Evolutionary conservation across 139 green algal genomes (phyloP).

Genomic region (Medakamo hakoo): DNA sequence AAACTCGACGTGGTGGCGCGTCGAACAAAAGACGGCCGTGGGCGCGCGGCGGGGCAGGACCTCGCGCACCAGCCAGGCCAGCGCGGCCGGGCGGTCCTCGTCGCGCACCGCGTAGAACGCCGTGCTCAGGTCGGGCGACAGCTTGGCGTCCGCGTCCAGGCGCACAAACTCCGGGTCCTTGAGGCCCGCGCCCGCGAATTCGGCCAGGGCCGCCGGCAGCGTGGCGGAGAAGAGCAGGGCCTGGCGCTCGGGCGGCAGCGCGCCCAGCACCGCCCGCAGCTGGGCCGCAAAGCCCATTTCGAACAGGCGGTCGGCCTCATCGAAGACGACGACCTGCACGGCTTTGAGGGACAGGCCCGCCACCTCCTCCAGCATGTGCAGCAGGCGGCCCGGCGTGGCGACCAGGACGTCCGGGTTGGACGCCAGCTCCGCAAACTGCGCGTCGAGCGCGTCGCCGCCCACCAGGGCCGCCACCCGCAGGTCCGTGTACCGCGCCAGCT

Average conservation of each 20-base stretch:
- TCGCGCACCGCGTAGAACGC: conserved; percentile 63
- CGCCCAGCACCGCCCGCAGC: conserved; percentile 34
- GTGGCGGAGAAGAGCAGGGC: conserved; percentile 93
- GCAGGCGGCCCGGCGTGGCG: conserved; percentile 79
- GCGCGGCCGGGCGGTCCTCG: conserved; percentile 78
- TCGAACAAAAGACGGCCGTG: conserved; percentile 80
- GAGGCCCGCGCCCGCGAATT: conserved; percentile 83
- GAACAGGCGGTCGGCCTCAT: conserved; percentile 94
- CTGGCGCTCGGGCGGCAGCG: conserved; percentile 54
- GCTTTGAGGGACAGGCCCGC: conserved; percentile 44
- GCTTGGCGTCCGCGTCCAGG: conserved; percentile 78
- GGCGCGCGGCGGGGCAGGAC: conserved; percentile 45
- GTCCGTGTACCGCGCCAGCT: conserved; percentile 59
- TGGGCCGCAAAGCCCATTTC: conserved; percentile 95
- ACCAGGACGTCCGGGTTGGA: conserved; percentile 85
- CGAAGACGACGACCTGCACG: conserved; percentile 73
- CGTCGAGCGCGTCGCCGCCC: conserved; percentile 89
- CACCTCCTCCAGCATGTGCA: conserved; percentile 83
- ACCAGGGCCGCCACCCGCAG: conserved; percentile 73
- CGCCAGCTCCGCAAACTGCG: conserved; percentile 85
- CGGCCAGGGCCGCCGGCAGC: conserved; percentile 71
- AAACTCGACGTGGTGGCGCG: conserved; percentile 89
- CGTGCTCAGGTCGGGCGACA: conserved; percentile 66
- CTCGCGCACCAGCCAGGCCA: conserved; percentile 76
- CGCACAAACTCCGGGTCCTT: conserved; percentile 72